phyloP scores from a whole-genome alignment of 1,139 yeast species.

The Lodderomyces elongisporus region DNA sequence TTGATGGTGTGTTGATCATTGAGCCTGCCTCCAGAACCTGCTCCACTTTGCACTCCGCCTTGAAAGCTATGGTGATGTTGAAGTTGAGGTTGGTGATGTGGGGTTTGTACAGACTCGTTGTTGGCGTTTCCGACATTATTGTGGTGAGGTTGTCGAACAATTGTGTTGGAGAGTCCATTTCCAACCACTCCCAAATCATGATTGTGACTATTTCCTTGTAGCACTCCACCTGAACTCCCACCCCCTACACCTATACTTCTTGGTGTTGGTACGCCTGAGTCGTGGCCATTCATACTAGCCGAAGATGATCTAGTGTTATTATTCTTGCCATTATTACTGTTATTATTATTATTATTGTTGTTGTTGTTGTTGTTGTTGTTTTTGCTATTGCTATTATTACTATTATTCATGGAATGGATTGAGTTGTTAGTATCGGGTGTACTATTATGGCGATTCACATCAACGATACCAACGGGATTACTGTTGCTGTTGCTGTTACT shows the following conservation, averaged over 20 bases:
- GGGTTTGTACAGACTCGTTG: neutral
- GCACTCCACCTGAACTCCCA: too few species aligned
- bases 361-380: constrained; percentile 1
- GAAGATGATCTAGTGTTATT: too few species aligned
- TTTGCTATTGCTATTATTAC: constrained; percentile 1
- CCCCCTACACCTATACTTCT: too few species aligned
- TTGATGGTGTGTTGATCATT: constrained; percentile 8
- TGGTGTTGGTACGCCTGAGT: too few species aligned
- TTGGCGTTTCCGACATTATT: neutral
- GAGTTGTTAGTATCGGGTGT: neutral
- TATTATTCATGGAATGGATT: constrained; percentile 1
- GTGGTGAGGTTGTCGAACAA: neutral
- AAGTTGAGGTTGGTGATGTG: too few species aligned
- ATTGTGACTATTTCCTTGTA: too few species aligned
- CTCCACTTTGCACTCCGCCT: too few species aligned
- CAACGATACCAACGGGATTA: neutral
- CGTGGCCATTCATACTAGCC: too few species aligned
- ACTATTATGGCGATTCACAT: constrained; percentile 1
- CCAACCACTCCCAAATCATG: too few species aligned
- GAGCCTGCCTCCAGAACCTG: too few species aligned
- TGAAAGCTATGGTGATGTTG: too few species aligned
- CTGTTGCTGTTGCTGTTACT: constrained; percentile 1
- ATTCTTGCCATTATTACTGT: too few species aligned
- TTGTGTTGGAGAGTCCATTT: constrained; percentile 3
- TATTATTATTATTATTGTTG: constrained; percentile 1